A percentile compares a stretch with the other conserved stretches of the same genome.
Conservation (phyloP, 2,329 filamentous ascomycete genomes). For the Talaromyces rugulosus region DNA sequence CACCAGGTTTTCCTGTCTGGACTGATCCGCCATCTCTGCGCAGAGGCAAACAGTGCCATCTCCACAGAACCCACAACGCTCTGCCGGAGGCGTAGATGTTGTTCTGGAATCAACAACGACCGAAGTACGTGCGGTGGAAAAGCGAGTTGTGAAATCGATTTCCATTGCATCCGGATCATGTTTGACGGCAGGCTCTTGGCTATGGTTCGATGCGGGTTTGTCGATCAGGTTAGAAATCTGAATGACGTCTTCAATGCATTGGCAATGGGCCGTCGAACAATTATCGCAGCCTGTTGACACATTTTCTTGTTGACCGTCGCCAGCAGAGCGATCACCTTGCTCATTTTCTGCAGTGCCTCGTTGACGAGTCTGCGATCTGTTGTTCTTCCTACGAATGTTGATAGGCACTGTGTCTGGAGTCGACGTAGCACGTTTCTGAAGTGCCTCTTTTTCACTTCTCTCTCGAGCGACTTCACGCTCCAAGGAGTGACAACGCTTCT, state of each 20-base stretch:
- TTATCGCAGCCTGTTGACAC: conserved; percentile 56
- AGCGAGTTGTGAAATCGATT: conserved; percentile 69
- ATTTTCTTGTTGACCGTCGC: conserved; percentile 27
- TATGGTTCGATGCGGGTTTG: conserved; percentile 27
- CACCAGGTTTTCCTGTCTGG: conserved; percentile 42
- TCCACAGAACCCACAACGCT: conserved; percentile 77
- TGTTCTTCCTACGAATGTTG: conserved; percentile 14
- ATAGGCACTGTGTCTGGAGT: conserved; percentile 10
- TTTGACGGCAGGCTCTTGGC: conserved; percentile 46
- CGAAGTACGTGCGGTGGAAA: conserved; percentile 38
- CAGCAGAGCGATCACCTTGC: background rate
- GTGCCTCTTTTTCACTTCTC: conserved; percentile 39
- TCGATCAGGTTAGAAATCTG: conserved; percentile 38
- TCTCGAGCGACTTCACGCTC: conserved; percentile 56
- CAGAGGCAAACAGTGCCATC: conserved; percentile 80
- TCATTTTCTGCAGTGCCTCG: background rate
- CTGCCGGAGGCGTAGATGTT: conserved; percentile 36
- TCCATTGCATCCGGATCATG: conserved; percentile 53
- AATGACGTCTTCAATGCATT: conserved; percentile 56
- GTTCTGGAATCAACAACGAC: background rate
- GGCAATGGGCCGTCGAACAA: conserved; percentile 61
- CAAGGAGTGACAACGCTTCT: conserved; percentile 55
- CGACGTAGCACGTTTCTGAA: conserved; percentile 27
- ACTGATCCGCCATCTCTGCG: conserved; percentile 56
- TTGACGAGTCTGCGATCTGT: conserved; percentile 3